phyloP scores from a whole-genome alignment of 768 basidiomycete genomes.

The Symmetrospora coprosmae region DNA sequence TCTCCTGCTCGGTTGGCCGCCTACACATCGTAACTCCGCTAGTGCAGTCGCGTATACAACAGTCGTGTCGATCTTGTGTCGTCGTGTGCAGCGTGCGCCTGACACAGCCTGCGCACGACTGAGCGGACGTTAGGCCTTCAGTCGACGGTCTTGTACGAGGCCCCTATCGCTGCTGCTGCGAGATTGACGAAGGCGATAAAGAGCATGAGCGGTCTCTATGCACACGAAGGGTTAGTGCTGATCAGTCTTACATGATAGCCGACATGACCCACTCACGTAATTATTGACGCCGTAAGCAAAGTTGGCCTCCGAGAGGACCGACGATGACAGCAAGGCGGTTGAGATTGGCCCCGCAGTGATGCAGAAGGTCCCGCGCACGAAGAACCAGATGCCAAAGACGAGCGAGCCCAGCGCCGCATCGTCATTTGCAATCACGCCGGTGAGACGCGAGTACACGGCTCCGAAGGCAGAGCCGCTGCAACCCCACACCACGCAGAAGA shows the following conservation, averaged over 20 bases:
- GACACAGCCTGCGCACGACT: too few relatives aligned
- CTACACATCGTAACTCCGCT: too few relatives aligned
- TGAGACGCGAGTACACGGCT: conserved; percentile 4
- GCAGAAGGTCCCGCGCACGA: background rate
- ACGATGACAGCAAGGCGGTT: background rate
- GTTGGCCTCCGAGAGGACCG: background rate
- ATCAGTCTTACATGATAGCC: background rate
- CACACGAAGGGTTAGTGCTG: background rate
- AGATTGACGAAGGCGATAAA: background rate
- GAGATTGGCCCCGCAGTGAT: background rate
- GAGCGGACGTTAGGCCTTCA: background rate
- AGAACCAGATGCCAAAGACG: background rate
- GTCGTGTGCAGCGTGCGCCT: too few relatives aligned
- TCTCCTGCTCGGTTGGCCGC: too few relatives aligned
- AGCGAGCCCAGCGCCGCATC: background rate
- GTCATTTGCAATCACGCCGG: background rate
- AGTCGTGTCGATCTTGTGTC: too few relatives aligned
- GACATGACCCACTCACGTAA: background rate
- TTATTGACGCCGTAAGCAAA: conserved; percentile 7
- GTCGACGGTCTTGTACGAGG: conserved; percentile 3
- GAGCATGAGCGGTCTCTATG: background rate
- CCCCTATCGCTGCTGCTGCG: background rate
- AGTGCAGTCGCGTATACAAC: too few relatives aligned
- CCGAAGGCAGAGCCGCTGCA: conserved; percentile 1
- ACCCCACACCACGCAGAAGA: conserved; percentile 4